Conservation (phyloP, 139 green algal genomes). For the Chlorella sorokiniana region DNA sequence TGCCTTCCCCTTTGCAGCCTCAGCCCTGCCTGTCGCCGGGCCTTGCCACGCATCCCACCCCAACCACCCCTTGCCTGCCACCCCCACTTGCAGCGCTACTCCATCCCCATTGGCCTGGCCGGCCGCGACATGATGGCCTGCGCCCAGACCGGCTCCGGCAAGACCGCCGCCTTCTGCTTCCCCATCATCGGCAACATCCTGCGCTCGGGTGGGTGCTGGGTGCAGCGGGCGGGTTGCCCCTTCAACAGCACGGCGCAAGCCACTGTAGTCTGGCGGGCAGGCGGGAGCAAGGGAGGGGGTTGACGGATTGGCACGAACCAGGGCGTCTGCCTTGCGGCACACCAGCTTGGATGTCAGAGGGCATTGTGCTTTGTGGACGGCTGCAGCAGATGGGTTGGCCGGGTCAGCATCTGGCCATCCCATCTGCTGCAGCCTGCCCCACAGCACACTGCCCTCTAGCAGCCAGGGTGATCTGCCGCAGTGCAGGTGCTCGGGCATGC, state of each 20-base stretch:
- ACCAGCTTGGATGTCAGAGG: too few relatives aligned
- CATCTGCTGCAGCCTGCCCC: too few relatives aligned
- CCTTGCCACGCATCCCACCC: neutral
- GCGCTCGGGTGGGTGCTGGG: conserved; percentile 28
- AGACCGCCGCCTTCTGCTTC: conserved; percentile 99
- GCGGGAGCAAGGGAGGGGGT: too few relatives aligned
- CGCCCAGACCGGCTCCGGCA: conserved; percentile 96
- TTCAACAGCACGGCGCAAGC: too few relatives aligned
- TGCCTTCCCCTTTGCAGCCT: neutral
- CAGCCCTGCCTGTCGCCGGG: neutral
- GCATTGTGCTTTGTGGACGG: too few relatives aligned
- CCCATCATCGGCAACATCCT: conserved; percentile 96
- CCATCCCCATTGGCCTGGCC: conserved; percentile 94
- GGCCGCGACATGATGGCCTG: conserved; percentile 97
- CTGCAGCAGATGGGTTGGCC: too few relatives aligned
- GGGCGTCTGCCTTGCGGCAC: too few relatives aligned
- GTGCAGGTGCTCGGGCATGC: too few relatives aligned
- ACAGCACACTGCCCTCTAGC: too few relatives aligned
- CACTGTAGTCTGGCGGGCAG: neutral
- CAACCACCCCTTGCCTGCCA: neutral
- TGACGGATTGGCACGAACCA: too few relatives aligned
- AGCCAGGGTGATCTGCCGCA: too few relatives aligned
- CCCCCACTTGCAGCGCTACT: conserved; percentile 85
- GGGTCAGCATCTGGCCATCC: too few relatives aligned
- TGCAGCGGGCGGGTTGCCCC: neutral